Base-by-base conservation (phyloP, 208 protist species). In the Lotmaria passim region DNA sequence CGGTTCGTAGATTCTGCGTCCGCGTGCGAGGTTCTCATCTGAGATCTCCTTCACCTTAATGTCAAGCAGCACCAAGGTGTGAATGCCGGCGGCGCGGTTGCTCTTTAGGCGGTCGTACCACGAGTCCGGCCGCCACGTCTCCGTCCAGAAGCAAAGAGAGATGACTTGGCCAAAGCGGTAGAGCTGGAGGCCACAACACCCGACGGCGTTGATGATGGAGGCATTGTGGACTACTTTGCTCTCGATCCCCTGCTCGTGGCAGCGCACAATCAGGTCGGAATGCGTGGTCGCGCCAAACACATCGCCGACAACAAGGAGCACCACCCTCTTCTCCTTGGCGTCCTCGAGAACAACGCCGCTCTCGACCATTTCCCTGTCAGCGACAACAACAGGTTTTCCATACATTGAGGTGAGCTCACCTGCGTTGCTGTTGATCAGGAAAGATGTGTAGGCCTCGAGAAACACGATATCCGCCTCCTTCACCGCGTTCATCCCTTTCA, bases 241-340 rank as follows among this genome's bases (percentile, higher is more conserved):
- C 17, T 62, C 38, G 36, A 99, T 96, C 10, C 76, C 71, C 63
- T 84, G 44, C 61, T 98, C 75, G 36, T 92, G 73, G 21, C 98
- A 99, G 14, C 99, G 84, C 23, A 99, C 72, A 12, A 99, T 82
- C 33, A 99, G 85, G 75, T 99, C 99, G 0, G 94, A 96, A 73
- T 99, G 99, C 3, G 99, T 99, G 0, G 99, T 99, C 0, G 99
- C 99, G 11, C 97, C 94, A 86, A 99, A 99, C 21, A 98, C 97
- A 78, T 99, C 98, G 36, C 99, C 99, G 31, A 99, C 99, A 24
- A 99, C 98, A 7, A 99, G 93, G 7, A 99, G 85, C 5, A 96
- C 96, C 8, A 99, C 92, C 24, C 96, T 89, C 56, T 98, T 92
- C 21, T 70, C 75, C 19, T 81, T 70, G 3, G 97, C 95, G 7